Evolutionary conservation across 2,329 filamentous ascomycete species (phyloP).

Genomic region (Xylaria sp.): DNA sequence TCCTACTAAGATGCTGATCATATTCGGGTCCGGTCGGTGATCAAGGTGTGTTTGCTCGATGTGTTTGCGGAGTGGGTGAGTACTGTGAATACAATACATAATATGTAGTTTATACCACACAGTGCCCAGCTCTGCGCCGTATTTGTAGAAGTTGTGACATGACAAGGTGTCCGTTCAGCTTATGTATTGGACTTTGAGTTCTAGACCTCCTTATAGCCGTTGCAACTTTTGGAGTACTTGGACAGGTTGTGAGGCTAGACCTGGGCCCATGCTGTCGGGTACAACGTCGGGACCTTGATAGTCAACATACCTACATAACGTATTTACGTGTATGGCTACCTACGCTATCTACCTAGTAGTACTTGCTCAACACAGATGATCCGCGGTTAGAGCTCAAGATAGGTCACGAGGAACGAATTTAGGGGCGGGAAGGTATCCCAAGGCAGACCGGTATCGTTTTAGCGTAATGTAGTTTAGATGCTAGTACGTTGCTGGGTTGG

Average conservation of each 20-base stretch:
- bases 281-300: background rate
- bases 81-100: too few relatives aligned
- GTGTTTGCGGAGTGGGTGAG: background rate
- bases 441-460: background rate
- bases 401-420: background rate
- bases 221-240: background rate
- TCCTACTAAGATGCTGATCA: background rate
- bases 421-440: background rate
- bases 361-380: too few relatives aligned
- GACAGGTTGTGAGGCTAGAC: slow-evolving; percentile 18
- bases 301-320: too few relatives aligned
- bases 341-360: too few relatives aligned
- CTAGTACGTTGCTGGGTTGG: background rate
- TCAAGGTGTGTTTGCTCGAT: background rate
- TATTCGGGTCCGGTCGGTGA: too few relatives aligned
- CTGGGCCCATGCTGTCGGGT: slow-evolving; percentile 25
- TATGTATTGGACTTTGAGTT: background rate
- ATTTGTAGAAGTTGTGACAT: background rate
- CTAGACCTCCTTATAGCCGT: slow-evolving; percentile 1
- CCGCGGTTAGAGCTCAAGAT: too few relatives aligned
- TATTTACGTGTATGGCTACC: background rate
- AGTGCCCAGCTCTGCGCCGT: too few relatives aligned
- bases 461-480: background rate
- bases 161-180: slow-evolving; percentile 13
- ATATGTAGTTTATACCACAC: too few relatives aligned